These are phyloP conservation scores for Botrytis pseudocinerea DNA, from an alignment of 2,329 filamentous ascomycete genomes.

Conservation along the genomic window DNA sequence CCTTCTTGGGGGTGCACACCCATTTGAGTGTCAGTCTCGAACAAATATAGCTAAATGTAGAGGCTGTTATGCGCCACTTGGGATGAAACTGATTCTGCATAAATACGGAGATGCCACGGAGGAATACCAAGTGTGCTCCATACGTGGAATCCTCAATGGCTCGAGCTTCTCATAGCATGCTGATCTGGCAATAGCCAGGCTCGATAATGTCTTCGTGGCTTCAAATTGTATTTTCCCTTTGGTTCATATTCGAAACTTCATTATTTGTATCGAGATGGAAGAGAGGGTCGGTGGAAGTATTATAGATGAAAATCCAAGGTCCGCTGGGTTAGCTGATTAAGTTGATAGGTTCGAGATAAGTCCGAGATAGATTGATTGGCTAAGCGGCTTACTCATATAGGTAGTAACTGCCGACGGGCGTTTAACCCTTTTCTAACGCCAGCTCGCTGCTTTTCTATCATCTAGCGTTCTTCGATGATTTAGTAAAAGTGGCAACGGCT, in stretches of 20 bases:
- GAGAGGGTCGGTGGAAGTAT: background rate
- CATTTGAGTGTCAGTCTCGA: background rate
- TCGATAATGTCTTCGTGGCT: background rate
- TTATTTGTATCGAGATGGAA: background rate
- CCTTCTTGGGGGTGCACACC: background rate
- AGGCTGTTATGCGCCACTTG: background rate
- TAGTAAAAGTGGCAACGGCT: background rate
- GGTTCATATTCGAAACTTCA: background rate
- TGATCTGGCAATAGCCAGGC: conserved; percentile 6
- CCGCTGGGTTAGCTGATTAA: background rate
- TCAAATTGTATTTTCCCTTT: background rate
- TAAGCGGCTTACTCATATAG: background rate
- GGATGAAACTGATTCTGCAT: conserved; percentile 12
- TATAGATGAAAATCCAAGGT: background rate
- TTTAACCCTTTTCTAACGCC: conserved; percentile 4
- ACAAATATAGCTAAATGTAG: background rate
- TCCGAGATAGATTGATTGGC: background rate
- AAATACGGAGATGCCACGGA: conserved; percentile 14
- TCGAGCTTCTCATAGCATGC: background rate
- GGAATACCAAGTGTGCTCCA: background rate
- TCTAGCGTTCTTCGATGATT: background rate
- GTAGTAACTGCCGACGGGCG: conserved; percentile 5
- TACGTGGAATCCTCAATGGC: background rate
- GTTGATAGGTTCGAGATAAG: background rate
- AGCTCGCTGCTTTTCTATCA: background rate